Base-by-base conservation (phyloP, 2,329 filamentous ascomycete genomes). In the Apiospora arundinis region DNA sequence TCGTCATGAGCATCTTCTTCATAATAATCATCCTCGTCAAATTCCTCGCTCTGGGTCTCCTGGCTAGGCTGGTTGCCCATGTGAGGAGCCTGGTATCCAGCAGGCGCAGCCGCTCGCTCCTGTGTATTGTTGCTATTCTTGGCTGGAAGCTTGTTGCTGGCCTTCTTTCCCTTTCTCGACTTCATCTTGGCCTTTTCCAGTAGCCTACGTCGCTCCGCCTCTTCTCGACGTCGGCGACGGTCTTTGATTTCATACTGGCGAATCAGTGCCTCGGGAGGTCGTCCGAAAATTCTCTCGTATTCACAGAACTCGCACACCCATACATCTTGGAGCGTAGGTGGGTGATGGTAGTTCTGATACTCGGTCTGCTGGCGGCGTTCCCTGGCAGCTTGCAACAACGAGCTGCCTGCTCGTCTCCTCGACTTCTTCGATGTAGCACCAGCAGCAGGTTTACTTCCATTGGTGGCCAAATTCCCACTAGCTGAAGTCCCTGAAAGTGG, bases 301-400 rank as follows among this genome's bases (percentile, higher is more conserved):
- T 99, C 96, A 85, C 96, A 99, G 80, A 98, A 98, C 78, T 98
- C 94, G 83, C 96, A 99, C 66, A 98, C 95, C 93, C 95, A 98
- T 68, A 95, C 89, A 73, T 97, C 93, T 74, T 94, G 92, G 1
- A 76, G 76, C 44, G 84, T 83, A 1, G 93, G 92, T 1, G 93
- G 92, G 77, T 93, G 91, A 76, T 93, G 91, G 73, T 90, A 90
- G 80, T 96, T 97, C 71, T 90, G 88, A 74, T 93, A 92, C 76
- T 93, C 89, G 73, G 96, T 93, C 77, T 93, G 88, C 66, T 93
- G 89, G 72, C 92, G 92, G 8, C 96, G 92, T 74, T 94, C 90
- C 32, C 91, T 90, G 37, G 94, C 95, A 71, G 95, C 94, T 73
- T 90, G 83, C 1, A 89, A 85, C 74, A 96, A 93, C 67, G 95